A percentile compares a stretch with the other conserved stretches of the same genome.
These are phyloP conservation scores for Phytophthora tubulina DNA, from an alignment of 352 stramenopile species.

Conservation along the genomic window DNA sequence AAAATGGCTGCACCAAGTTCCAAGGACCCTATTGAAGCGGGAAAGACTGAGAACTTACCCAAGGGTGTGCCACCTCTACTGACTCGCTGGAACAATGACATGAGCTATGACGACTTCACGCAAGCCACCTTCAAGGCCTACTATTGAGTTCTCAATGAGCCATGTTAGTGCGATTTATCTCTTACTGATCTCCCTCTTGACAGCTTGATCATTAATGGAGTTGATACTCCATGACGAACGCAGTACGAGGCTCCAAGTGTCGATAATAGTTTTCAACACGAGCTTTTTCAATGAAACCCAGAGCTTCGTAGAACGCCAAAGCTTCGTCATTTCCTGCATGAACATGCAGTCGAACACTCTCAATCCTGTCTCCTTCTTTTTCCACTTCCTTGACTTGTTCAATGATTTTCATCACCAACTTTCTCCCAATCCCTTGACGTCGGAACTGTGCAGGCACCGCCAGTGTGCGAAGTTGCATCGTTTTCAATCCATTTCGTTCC, in stretches of 20 bases:
- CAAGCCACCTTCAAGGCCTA: conserved; percentile 93
- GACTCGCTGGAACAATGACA: conserved; percentile 86
- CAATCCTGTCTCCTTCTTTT: conserved; percentile 14
- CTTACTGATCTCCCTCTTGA: no score
- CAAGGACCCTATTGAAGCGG: conserved; percentile 48
- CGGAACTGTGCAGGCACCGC: conserved; percentile 45
- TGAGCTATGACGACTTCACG: conserved; percentile 94
- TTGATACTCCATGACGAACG: conserved; percentile 55
- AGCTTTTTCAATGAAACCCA: conserved; percentile 60
- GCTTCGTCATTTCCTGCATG: conserved; percentile 69
- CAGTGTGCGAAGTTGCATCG: conserved; percentile 59
- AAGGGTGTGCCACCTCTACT: conserved; percentile 86
- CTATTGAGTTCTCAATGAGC: conserved; percentile 56
- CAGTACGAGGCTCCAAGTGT: conserved; percentile 60
- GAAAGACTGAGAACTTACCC: conserved; percentile 78
- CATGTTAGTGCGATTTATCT: no score
- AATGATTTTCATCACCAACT: conserved; percentile 54
- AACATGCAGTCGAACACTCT: conserved; percentile 63
- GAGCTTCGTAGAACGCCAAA: conserved; percentile 62
- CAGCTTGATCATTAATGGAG: conserved; percentile 23
- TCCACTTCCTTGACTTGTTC: conserved; percentile 35
- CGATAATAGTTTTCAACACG: conserved; percentile 75
- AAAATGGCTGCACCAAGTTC: conserved; percentile 75
- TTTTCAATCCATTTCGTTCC: conserved; percentile 31
- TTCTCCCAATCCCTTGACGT: conserved; percentile 49